Conservation (phyloP, 192 early-diverging fungal genomes). For the Rhizoclosmatium sp. region DNA sequence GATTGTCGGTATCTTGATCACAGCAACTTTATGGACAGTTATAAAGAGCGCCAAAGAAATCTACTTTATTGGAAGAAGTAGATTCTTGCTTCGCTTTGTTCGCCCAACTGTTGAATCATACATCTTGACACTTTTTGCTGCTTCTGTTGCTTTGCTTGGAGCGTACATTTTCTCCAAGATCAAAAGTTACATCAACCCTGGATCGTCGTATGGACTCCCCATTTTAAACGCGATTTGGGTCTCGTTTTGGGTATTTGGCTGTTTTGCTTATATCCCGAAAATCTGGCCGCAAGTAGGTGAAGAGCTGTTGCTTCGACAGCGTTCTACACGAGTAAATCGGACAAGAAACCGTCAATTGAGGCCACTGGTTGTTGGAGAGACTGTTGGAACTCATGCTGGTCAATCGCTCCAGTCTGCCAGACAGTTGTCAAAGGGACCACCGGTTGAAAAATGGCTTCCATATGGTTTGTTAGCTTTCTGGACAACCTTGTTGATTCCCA, state of each 20-base stretch:
- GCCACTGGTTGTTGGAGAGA: no score
- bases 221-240: constrained; percentile 46
- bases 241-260: constrained; percentile 19
- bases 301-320: constrained; percentile 23
- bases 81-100: constrained; percentile 25
- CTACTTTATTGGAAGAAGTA: constrained; percentile 22
- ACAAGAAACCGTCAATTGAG: not conserved
- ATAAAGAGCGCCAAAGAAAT: constrained; percentile 33
- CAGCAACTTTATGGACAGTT: constrained; percentile 1
- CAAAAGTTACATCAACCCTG: constrained; percentile 46
- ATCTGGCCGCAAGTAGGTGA: constrained; percentile 48
- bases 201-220: constrained; percentile 51
- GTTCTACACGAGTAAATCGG: not conserved
- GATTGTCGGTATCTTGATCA: constrained; percentile 35
- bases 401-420: not conserved
- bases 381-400: no score
- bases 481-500: constrained; percentile 30
- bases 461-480: constrained; percentile 44
- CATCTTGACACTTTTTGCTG: constrained; percentile 8
- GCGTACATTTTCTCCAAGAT: constrained; percentile 21
- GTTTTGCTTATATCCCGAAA: constrained; percentile 36
- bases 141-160: constrained; percentile 16
- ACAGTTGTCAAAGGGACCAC: constrained; percentile 11
- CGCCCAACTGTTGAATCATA: constrained; percentile 45
- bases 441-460: constrained; percentile 42